Percentiles rank a stretch among this genome's conserved stretches.
Conservation (phyloP, 176 grass and related monocot species). For the Juncus inflexus region DNA sequence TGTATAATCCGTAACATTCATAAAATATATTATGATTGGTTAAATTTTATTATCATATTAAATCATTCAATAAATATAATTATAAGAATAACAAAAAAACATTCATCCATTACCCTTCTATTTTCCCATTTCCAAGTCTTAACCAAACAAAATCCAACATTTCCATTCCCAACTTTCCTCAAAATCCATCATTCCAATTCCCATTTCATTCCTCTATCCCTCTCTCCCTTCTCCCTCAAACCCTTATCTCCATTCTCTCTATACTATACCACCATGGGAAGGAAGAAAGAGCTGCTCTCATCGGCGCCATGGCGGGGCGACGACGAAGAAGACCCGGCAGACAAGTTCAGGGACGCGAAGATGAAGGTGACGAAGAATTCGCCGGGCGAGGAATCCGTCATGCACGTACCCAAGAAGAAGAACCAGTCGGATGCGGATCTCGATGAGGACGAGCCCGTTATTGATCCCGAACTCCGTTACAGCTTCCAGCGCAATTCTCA, state of each 20-base stretch:
- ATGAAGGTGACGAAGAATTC: constrained; percentile 16
- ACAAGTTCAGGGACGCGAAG: constrained; percentile 23
- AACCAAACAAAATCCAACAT: too few species aligned
- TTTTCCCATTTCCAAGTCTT: too few species aligned
- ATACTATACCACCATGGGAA: neutral
- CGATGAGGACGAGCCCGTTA: constrained; percentile 31
- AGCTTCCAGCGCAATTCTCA: constrained; percentile 52
- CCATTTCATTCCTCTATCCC: too few species aligned
- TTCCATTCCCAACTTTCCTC: too few species aligned
- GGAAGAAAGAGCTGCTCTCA: constrained; percentile 43
- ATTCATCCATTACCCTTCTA: too few species aligned
- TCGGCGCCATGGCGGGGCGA: constrained; percentile 43
- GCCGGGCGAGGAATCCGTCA: constrained; percentile 15
- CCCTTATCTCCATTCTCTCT: neutral
- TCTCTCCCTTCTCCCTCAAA: neutral
- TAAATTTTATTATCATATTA: too few species aligned
- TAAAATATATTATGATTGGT: too few species aligned
- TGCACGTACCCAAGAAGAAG: constrained; percentile 26
- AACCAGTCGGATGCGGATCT: constrained; percentile 6
- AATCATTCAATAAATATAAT: too few species aligned
- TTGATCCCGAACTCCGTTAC: constrained; percentile 38
- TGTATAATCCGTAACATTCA: too few species aligned
- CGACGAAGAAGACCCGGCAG: constrained; percentile 15
- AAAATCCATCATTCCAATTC: too few species aligned
- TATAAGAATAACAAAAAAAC: too few species aligned